These are phyloP conservation scores for Microbotryomycetes sp. DNA, from an alignment of 1,284 basidiomycete genomes.

Conservation along the genomic window DNA sequence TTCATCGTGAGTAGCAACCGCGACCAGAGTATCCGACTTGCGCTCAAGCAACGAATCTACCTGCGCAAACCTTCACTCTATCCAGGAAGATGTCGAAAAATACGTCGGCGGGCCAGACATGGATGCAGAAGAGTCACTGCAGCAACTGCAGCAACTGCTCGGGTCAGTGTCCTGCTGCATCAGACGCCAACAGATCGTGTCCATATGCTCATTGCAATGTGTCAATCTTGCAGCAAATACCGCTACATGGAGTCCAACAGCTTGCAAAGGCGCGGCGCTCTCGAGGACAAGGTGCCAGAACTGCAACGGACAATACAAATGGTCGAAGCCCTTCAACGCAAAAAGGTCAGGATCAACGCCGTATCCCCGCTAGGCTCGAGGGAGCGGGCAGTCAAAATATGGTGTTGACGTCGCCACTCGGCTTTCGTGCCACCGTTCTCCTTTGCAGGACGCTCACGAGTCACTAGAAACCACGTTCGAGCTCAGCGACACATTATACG, in stretches of 20 bases:
- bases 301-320: conserved; percentile 87
- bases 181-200: no score
- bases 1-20: conserved; percentile 79
- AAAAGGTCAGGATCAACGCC: conserved; percentile 49
- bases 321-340: conserved; percentile 61
- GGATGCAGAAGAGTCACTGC: conserved; percentile 69
- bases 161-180: conserved; percentile 52
- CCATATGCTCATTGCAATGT: no score
- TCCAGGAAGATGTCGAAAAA: conserved; percentile 71
- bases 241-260: conserved; percentile 93
- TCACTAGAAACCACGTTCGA: conserved; percentile 82
- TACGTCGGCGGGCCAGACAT: conserved; percentile 74
- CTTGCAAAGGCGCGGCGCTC: conserved; percentile 64
- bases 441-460: conserved; percentile 43
- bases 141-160: conserved; percentile 82
- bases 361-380: not conserved
- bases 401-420: not conserved
- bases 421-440: not conserved
- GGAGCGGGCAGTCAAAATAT: conserved; percentile 39
- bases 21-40: no score
- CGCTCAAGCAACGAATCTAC: no score
- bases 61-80: not conserved
- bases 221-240: conserved; percentile 66
- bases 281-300: conserved; percentile 94
- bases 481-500: conserved; percentile 89